Conservation (phyloP, 495 filamentous ascomycete genomes). For the Penicillium chermesinum region DNA sequence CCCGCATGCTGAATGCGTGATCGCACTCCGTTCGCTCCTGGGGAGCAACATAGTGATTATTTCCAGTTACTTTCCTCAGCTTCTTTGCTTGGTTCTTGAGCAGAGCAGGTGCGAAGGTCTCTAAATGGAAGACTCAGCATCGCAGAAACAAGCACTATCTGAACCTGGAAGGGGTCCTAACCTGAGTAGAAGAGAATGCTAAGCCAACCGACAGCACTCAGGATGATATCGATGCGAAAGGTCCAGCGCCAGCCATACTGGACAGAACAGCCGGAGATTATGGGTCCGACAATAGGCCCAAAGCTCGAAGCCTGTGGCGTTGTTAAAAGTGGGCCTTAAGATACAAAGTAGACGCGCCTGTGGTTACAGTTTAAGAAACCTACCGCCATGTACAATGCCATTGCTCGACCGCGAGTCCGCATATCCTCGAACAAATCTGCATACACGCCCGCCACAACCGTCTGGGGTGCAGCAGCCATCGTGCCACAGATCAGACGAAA, state of each 20-base stretch:
- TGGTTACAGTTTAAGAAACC: too few species aligned
- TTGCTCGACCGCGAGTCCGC: constrained; percentile 57
- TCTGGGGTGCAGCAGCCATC: constrained; percentile 61
- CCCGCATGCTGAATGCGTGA: constrained; percentile 32
- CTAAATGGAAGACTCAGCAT: constrained; percentile 18
- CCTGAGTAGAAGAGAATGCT: constrained; percentile 44
- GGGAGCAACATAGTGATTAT: constrained; percentile 32
- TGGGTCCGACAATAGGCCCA: constrained; percentile 62
- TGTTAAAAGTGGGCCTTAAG: constrained; percentile 1
- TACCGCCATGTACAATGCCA: constrained; percentile 69
- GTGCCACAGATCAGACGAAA: constrained; percentile 64
- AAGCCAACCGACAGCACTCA: constrained; percentile 43
- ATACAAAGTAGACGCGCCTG: neutral
- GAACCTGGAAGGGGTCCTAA: constrained; percentile 16
- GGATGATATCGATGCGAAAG: constrained; percentile 58
- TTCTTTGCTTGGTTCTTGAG: constrained; percentile 59
- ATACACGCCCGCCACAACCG: constrained; percentile 66
- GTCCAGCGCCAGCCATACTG: constrained; percentile 62
- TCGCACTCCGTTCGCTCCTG: constrained; percentile 38
- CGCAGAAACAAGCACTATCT: neutral
- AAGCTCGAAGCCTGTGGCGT: constrained; percentile 53
- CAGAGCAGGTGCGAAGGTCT: constrained; percentile 70
- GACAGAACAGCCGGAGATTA: constrained; percentile 58
- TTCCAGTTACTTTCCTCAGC: constrained; percentile 55
- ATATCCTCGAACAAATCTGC: constrained; percentile 64